A percentile compares a stretch with the other conserved stretches of the same genome.
Evolutionary conservation across 257 asterid species (phyloP).

Genomic region (Solanum bulbocastanum): DNA sequence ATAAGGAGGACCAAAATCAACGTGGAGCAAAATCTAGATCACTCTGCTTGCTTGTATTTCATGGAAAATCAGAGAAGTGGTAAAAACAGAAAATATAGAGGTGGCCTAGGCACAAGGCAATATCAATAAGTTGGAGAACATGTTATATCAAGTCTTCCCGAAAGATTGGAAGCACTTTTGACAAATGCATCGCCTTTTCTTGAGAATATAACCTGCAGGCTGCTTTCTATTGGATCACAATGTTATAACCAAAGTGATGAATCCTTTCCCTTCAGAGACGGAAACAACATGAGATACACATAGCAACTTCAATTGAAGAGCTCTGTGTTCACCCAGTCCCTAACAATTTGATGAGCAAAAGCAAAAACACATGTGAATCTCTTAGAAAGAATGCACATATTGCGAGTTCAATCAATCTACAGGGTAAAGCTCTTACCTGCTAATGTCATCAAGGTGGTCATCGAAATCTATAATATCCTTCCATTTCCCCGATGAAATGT

Average conservation of each 20-base stretch:
- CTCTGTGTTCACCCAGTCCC: conserved; percentile 68
- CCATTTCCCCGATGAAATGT: conserved; percentile 84
- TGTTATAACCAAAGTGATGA: background rate
- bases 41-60: background rate
- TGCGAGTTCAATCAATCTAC: background rate
- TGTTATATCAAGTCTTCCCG: background rate
- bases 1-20: background rate
- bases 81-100: background rate
- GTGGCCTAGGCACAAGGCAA: background rate
- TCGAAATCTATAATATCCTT: conserved; percentile 69
- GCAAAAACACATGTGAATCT: background rate
- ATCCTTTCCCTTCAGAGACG: background rate
- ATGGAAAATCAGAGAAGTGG: background rate
- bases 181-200: background rate
- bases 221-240: background rate
- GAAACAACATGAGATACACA: background rate
- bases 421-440: conserved; percentile 49
- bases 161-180: background rate
- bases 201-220: background rate
- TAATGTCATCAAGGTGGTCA: conserved; percentile 86
- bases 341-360: conserved; percentile 6
- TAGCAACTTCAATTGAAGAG: conserved; percentile 38
- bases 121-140: background rate
- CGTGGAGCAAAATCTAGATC: background rate
- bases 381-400: background rate